Conservation (phyloP, 176 grass and related monocot genomes). For the Phragmites australis region DNA sequence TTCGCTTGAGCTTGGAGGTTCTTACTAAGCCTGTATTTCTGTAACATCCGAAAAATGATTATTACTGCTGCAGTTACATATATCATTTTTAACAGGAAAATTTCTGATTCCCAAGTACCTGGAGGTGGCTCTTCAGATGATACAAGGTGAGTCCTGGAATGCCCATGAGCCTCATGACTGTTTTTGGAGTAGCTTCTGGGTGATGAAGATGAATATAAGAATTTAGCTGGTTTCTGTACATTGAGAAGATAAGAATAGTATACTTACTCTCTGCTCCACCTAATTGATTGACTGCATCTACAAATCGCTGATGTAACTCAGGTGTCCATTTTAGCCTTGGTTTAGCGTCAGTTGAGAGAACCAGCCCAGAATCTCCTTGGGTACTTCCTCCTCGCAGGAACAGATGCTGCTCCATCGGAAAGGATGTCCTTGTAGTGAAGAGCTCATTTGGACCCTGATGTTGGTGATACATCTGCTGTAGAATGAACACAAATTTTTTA, state of each 20-base stretch:
- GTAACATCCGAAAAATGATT: constrained; percentile 42
- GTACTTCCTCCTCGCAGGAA: constrained; percentile 74
- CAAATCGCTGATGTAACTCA: constrained; percentile 94
- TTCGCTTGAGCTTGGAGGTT: constrained; percentile 85
- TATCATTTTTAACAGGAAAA: constrained; percentile 25
- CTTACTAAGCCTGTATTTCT: constrained; percentile 97
- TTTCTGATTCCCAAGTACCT: constrained; percentile 58
- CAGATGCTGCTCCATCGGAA: constrained; percentile 75
- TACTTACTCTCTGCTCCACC: constrained; percentile 98
- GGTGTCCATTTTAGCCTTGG: constrained; percentile 98
- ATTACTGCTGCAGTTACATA: constrained; percentile 26
- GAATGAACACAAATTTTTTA: constrained; percentile 26
- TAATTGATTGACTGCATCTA: constrained; percentile 95
- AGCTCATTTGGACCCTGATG: constrained; percentile 66
- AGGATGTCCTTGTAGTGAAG: constrained; percentile 61
- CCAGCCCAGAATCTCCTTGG: constrained; percentile 82
- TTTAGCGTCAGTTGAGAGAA: constrained; percentile 97
- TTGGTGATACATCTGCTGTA: constrained; percentile 85
- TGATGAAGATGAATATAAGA: constrained; percentile 55
- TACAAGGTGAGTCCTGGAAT: constrained; percentile 97
- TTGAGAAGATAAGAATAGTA: constrained; percentile 25
- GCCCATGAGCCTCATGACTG: constrained; percentile 97
- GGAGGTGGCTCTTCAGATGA: constrained; percentile 97
- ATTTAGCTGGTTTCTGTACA: constrained; percentile 30
- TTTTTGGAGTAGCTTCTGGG: constrained; percentile 94